Base-by-base conservation (phyloP, 768 basidiomycete genomes). In the Boletus tomentosulus region DNA sequence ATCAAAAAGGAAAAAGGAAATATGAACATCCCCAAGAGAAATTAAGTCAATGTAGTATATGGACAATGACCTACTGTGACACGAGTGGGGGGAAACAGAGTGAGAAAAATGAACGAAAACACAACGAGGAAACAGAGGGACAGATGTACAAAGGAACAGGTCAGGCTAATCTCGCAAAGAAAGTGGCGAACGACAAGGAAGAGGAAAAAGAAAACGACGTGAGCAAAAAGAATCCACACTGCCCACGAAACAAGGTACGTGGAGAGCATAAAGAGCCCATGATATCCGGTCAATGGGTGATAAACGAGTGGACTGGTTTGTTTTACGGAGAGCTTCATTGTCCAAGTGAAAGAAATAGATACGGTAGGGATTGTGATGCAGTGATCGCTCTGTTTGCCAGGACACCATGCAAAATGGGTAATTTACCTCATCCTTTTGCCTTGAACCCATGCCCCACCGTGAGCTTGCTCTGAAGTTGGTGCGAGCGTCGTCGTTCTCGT, bases 261-360 rank as follows among this genome's bases (percentile, higher is more conserved):
- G 37, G 25, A 48, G 35, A 38, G 10, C 16, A 25, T 35, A 45
- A 46, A 55, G 54, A 37, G 49, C 37, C 11, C 41, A 33, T n/a
- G 19, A 24, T 59, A 54, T 59, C 57, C 52, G 16, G 38, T 35
- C 50, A 39, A 51, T 37, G 46, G 55, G 42, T 48, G 55, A 48
- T 51, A 35, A 66, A 62, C 46, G 55, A 56, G 53, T 46, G 67
- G 50, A 51, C 47, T 50, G 56, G 31, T 35, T 52, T 51, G 11
- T 59, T 50, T 62, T 52, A 54, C 44, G 53, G 54, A 54, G 61
- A 48, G 53, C 46, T 51, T 53, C 49, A 53, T 53, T 52, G 66
- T 68, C 68, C 62, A 48, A 56, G 60, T 60, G 48, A 64, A 69
- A 59, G 56, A 51, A 64, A 66, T 69, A 69, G 66, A 71, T 71